Conservation (phyloP, 2,329 filamentous ascomycete species). For the Neodidymelliopsis sp. region DNA sequence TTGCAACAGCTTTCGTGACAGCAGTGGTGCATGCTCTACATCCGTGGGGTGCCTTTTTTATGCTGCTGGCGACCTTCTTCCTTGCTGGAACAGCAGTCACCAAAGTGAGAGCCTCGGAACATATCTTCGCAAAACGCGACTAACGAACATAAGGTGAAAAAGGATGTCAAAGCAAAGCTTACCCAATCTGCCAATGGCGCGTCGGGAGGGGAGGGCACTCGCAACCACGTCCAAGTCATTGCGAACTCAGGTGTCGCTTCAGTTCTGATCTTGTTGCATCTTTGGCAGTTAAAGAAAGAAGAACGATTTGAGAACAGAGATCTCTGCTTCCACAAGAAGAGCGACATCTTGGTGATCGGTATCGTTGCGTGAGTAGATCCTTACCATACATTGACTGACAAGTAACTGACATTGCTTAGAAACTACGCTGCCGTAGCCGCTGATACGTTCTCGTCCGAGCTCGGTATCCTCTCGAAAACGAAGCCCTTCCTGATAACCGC, state of each 20-base stretch:
- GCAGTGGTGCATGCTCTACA: conserved; percentile 86
- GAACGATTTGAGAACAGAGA: conserved; percentile 35
- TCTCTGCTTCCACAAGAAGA: conserved; percentile 52
- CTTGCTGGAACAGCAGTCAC: conserved; percentile 83
- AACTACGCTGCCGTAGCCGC: conserved; percentile 93
- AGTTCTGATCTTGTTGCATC: conserved; percentile 64
- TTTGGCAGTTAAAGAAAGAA: conserved; percentile 52
- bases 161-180: conserved; percentile 81
- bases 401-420: conserved; percentile 56
- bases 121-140: no score
- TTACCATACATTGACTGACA: not conserved
- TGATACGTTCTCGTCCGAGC: conserved; percentile 94
- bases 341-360: conserved; percentile 55
- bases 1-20: conserved; percentile 75
- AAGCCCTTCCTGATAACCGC: conserved; percentile 87
- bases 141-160: conserved; percentile 71
- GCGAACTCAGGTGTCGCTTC: conserved; percentile 86
- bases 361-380: conserved; percentile 54
- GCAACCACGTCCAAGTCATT: conserved; percentile 87
- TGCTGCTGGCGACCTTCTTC: conserved; percentile 84
- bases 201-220: conserved; percentile 78
- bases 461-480: conserved; percentile 83
- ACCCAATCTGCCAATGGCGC: conserved; percentile 79
- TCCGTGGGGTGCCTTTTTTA: conserved; percentile 92
- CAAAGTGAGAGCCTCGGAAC: conserved; percentile 63